phyloP scores from a whole-genome alignment of 1,284 basidiomycete species.

The Malassezia sp. region DNA sequence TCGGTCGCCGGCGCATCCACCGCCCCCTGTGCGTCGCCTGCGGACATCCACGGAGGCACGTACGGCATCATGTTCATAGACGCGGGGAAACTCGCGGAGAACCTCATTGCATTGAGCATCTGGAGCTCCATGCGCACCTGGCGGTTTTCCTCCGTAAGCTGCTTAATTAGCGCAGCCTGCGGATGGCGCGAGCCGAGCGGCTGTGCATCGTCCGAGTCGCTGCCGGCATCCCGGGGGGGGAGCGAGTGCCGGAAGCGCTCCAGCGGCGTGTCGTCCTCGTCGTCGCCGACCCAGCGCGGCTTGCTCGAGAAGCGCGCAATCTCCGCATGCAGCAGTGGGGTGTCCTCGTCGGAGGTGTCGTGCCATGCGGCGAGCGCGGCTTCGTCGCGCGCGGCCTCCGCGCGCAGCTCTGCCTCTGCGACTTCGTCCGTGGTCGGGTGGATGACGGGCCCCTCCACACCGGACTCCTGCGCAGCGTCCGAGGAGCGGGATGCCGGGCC shows the following conservation, averaged over 20 bases:
- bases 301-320: neutral
- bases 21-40: no score
- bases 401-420: neutral
- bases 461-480: neutral
- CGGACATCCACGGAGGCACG: constrained; percentile 3
- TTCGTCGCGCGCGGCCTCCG: constrained; percentile 1
- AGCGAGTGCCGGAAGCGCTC: neutral
- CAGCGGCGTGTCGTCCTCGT: constrained; percentile 22
- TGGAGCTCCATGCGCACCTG: constrained; percentile 18
- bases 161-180: constrained; percentile 37
- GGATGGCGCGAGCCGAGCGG: constrained; percentile 36
- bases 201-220: constrained; percentile 18
- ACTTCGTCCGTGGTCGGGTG: constrained; percentile 1
- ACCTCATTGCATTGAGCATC: no score
- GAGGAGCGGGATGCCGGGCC: neutral
- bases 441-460: neutral
- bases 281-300: constrained; percentile 13
- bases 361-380: constrained; percentile 6
- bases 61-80: constrained; percentile 1
- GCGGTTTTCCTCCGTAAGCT: constrained; percentile 29
- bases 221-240: neutral
- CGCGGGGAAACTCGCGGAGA: neutral
- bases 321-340: neutral
- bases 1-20: no score
- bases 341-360: neutral